Evolutionary conservation across 352 stramenopile species (phyloP).

Genomic region (Phytophthora tubulina): DNA sequence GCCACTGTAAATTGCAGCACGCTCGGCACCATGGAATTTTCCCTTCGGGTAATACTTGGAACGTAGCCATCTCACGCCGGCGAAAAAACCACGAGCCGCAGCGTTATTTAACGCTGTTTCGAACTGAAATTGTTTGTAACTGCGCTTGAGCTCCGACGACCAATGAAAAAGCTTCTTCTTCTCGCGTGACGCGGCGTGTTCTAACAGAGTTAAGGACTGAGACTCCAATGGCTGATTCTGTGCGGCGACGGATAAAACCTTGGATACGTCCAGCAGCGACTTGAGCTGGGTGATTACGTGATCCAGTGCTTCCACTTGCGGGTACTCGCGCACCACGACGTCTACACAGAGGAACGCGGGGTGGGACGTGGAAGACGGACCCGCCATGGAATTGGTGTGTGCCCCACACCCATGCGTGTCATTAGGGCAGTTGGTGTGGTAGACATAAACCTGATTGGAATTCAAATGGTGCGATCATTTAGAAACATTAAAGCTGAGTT

Average conservation of each 20-base stretch:
- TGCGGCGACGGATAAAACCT: constrained; percentile 43
- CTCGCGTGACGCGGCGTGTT: constrained; percentile 40
- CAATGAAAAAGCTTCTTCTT: constrained; percentile 39
- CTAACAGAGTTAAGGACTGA: constrained; percentile 35
- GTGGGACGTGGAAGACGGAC: background rate
- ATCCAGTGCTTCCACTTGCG: constrained; percentile 34
- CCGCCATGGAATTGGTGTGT: background rate
- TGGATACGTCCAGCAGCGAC: constrained; percentile 45
- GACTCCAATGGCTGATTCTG: constrained; percentile 25
- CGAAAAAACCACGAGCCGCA: constrained; percentile 34
- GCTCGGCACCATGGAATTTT: constrained; percentile 47
- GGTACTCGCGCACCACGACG: constrained; percentile 36
- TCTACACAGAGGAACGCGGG: constrained; percentile 45
- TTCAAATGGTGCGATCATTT: too few species aligned
- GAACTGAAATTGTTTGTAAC: constrained; percentile 53
- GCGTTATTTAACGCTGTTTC: constrained; percentile 41
- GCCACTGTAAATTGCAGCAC: constrained; percentile 48
- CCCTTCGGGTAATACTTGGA: constrained; percentile 44
- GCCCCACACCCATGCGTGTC: background rate
- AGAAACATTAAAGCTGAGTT: too few species aligned
- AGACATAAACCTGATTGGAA: background rate
- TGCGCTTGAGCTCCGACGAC: constrained; percentile 50
- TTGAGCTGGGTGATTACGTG: constrained; percentile 42
- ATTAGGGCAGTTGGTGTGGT: background rate
- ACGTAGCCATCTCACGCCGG: constrained; percentile 43